These are phyloP conservation scores for Fusarium sp. DNA, from an alignment of 2,329 filamentous ascomycete species.

Conservation along the genomic window DNA sequence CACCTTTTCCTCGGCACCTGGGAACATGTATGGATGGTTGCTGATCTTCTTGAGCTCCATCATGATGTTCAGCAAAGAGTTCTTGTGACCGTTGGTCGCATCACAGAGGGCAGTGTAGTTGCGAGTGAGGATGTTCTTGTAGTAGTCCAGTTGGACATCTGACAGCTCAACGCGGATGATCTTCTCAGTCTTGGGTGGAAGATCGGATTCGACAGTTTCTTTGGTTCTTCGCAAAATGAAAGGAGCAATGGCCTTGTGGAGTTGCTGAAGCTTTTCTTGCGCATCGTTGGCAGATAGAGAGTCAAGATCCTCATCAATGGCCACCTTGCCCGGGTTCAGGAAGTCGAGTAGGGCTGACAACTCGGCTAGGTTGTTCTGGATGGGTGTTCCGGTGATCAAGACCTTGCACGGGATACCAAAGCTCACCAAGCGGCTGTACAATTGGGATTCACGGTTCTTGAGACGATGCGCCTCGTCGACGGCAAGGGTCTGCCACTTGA, in stretches of 20 bases:
- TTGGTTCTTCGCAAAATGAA: slow-evolving; percentile 97
- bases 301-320: slow-evolving; percentile 93
- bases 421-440: slow-evolving; percentile 86
- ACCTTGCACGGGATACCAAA: slow-evolving; percentile 91
- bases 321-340: slow-evolving; percentile 91
- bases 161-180: slow-evolving; percentile 98
- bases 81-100: slow-evolving; percentile 89
- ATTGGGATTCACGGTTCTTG: slow-evolving; percentile 95
- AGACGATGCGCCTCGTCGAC: slow-evolving; percentile 97
- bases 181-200: slow-evolving; percentile 97
- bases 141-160: slow-evolving; percentile 96
- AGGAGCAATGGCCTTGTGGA: slow-evolving; percentile 89
- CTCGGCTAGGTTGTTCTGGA: slow-evolving; percentile 96
- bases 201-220: slow-evolving; percentile 95
- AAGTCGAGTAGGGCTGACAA: slow-evolving; percentile 95
- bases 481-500: slow-evolving; percentile 98
- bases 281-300: slow-evolving; percentile 81
- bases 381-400: slow-evolving; percentile 95
- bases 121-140: slow-evolving; percentile 97
- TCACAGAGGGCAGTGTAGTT: slow-evolving; percentile 96
- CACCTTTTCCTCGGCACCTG: slow-evolving; percentile 90
- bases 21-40: slow-evolving; percentile 98
- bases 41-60: slow-evolving; percentile 99
- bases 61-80: slow-evolving; percentile 96
- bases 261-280: slow-evolving; percentile 85